Percentiles rank a stretch among this genome's conserved stretches.
phyloP scores from a whole-genome alignment of 2,329 filamentous ascomycete genomes.

The Neofusicoccum sp. region DNA sequence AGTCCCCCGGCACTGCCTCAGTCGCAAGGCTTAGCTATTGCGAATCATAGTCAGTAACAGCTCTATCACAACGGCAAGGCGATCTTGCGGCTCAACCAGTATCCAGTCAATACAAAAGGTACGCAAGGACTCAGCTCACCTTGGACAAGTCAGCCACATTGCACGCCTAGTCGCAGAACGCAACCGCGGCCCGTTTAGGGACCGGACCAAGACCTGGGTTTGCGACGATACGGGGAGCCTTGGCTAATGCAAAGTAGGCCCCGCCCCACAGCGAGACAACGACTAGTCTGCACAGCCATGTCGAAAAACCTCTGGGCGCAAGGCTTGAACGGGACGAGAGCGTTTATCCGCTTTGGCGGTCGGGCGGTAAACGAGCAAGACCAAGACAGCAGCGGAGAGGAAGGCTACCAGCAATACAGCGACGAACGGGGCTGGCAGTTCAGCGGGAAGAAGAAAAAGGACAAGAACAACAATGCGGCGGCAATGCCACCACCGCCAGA shows the following conservation, averaged over 20 bases:
- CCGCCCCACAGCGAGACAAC: background rate
- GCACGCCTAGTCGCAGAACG: too few species aligned
- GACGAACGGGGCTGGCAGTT: background rate
- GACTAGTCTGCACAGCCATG: background rate
- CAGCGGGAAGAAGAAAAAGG: background rate
- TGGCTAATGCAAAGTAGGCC: background rate
- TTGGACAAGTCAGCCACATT: background rate
- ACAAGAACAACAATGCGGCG: background rate
- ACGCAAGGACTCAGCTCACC: background rate
- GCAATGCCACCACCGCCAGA: background rate
- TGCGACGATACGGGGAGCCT: background rate
- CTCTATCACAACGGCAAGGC: background rate
- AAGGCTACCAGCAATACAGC: background rate
- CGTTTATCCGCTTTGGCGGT: background rate
- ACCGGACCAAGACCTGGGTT: too few species aligned
- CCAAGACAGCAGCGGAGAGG: background rate
- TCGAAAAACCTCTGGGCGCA: background rate
- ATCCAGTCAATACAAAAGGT: background rate
- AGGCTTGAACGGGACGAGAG: background rate
- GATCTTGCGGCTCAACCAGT: background rate
- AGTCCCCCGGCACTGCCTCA: background rate
- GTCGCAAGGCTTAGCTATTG: background rate
- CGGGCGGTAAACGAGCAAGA: background rate
- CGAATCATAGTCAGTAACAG: background rate
- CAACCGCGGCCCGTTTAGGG: too few species aligned